Percentiles rank a stretch among this genome's conserved stretches.
phyloP scores from a whole-genome alignment of 2,329 filamentous ascomycete genomes.

The Coccinonectria pachysandricola region DNA sequence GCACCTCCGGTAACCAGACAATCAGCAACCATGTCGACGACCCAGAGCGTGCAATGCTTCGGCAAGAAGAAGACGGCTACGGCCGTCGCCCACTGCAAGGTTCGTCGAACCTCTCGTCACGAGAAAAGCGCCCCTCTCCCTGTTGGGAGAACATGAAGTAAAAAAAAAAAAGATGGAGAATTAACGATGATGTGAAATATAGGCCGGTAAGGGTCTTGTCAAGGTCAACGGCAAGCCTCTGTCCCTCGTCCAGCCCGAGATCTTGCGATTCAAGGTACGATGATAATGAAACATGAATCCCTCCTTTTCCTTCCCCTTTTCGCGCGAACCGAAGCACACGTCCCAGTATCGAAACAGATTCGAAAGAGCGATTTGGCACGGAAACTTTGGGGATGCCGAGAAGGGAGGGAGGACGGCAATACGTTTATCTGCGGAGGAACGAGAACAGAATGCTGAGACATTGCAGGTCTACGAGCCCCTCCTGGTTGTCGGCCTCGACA shows the following conservation, averaged over 20 bases:
- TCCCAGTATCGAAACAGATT: constrained; percentile 3
- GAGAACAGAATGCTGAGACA: constrained; percentile 15
- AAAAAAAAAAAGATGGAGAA: no score
- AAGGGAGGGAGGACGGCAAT: no score
- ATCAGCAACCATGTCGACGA: constrained; percentile 58
- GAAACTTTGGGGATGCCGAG: neutral
- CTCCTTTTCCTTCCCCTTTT: constrained; percentile 3
- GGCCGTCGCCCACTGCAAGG: constrained; percentile 88
- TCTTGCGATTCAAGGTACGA: constrained; percentile 91
- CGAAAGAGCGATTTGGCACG: constrained; percentile 5
- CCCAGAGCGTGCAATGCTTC: constrained; percentile 92
- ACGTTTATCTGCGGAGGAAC: no score
- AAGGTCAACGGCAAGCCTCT: constrained; percentile 99
- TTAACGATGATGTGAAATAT: constrained; percentile 18
- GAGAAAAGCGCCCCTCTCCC: no score
- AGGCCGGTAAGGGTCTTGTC: constrained; percentile 62
- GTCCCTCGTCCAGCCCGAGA: constrained; percentile 85
- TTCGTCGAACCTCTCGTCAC: constrained; percentile 31
- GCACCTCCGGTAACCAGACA: constrained; percentile 17
- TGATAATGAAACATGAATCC: no score
- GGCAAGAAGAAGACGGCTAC: constrained; percentile 95
- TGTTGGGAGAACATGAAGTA: constrained; percentile 2
- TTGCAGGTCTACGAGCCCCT: constrained; percentile 90
- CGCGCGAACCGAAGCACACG: constrained; percentile 2
- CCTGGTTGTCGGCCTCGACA: constrained; percentile 93